These are phyloP conservation scores for Paxillus ammoniavirescens DNA, from an alignment of 768 basidiomycete genomes.

Conservation along the genomic window DNA sequence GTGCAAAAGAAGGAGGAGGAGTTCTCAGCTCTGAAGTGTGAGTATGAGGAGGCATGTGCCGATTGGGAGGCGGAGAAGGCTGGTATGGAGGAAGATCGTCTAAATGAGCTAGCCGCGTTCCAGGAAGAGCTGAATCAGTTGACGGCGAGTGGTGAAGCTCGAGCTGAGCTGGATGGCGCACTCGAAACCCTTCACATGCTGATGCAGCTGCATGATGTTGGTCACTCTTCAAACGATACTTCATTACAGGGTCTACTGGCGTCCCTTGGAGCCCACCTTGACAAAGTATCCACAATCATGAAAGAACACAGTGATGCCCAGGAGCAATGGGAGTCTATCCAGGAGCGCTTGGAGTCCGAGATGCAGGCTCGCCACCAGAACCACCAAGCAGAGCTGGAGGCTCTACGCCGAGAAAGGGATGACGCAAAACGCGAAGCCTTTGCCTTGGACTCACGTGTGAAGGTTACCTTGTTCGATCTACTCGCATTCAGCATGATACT, in stretches of 20 bases:
- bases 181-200: constrained; percentile 47
- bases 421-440: constrained; percentile 42
- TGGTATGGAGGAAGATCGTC: constrained; percentile 46
- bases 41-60: constrained; percentile 45
- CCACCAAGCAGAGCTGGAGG: constrained; percentile 55
- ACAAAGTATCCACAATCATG: constrained; percentile 44
- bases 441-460: constrained; percentile 37
- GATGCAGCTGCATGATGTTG: constrained; percentile 56
- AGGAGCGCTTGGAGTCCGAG: constrained; percentile 50
- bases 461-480: constrained; percentile 25
- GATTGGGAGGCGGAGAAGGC: constrained; percentile 52
- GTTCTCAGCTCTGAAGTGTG: constrained; percentile 34
- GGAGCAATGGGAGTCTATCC: constrained; percentile 46
- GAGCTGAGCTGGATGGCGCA: constrained; percentile 51
- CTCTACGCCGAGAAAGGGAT: constrained; percentile 51
- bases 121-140: constrained; percentile 50
- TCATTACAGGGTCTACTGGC: constrained; percentile 49
- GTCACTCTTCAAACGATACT: constrained; percentile 46
- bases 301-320: constrained; percentile 42
- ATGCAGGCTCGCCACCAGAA: constrained; percentile 45
- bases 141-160: constrained; percentile 38
- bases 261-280: constrained; percentile 52
- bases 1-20: constrained; percentile 43
- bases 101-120: constrained; percentile 44
- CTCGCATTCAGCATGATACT: not conserved